Evolutionary conservation across 371 early-diverging fungal species (phyloP).

Genomic region (Mortierella sp.): DNA sequence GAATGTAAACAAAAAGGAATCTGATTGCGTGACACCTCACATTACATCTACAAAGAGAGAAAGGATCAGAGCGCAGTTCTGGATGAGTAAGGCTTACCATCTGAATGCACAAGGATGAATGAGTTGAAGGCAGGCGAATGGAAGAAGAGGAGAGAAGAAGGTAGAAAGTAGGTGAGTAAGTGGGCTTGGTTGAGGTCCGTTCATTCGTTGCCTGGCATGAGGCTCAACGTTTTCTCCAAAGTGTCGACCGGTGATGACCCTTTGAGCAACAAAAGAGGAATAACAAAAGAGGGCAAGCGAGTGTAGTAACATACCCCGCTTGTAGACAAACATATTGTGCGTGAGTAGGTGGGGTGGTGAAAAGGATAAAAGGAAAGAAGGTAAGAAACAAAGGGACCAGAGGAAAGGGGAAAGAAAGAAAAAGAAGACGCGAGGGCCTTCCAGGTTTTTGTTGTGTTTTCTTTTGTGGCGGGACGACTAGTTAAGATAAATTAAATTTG

Average conservation of each 20-base stretch:
- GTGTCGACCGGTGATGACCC: not conserved
- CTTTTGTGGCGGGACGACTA: conserved; percentile 1
- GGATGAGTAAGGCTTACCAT: not conserved
- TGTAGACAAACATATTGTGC: conserved; percentile 78
- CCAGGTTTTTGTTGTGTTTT: not conserved
- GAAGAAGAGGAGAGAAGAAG: not conserved
- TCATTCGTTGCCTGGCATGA: not conserved
- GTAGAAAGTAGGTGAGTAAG: not conserved
- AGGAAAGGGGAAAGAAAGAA: not conserved
- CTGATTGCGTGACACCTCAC: not conserved
- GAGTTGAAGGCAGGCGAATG: not conserved
- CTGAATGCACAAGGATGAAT: not conserved
- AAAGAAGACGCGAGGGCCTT: conserved; percentile 3
- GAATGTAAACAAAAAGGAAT: not conserved
- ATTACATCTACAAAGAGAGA: not conserved
- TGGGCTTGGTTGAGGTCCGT: not conserved
- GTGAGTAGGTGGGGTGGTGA: not conserved
- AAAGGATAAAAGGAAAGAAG: not conserved
- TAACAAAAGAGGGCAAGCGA: not conserved
- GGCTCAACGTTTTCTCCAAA: not conserved
- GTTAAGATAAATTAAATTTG: not conserved
- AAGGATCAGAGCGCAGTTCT: conserved; percentile 5
- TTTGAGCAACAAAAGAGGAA: not conserved
- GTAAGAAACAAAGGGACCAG: not conserved
- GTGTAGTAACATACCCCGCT: conserved; percentile 68